Evolutionary conservation across 306 rosid species (phyloP), one percentile per base, ranked within the genome.

Genomic region (Cicer pinnatifidum): DNA sequence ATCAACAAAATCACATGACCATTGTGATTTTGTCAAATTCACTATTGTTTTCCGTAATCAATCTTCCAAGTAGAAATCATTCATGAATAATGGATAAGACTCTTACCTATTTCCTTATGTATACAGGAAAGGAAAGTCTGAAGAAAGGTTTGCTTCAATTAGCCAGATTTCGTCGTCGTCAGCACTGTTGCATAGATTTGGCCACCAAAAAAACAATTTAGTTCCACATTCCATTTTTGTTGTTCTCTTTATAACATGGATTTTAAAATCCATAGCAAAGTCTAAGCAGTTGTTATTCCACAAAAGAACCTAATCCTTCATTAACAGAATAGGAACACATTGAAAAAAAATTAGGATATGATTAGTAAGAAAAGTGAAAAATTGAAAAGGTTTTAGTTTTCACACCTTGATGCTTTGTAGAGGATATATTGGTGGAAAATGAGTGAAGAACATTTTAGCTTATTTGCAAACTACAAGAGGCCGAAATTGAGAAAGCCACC

Each of bases 131-230:
- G 78, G 87, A 61, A 76, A 81, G 37, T 86, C 97, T 17, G 67
- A 82, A 15, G 87, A 88, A 58, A 79, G 84, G 56, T 94, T 89
- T 74, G 91, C 97, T 43, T 84, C 96, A 2, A 74, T 89, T 44
- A 80, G 90, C 59, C 8, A 88, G 41, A 84, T 73, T 75, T 67
- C 86, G 51, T 74, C 95, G 13, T 67, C 86, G 51, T 74, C 95
- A 16, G 50, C 73, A 8, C 67, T 83, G 10, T 35, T 53, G 8
- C 37, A 82, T 87, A 79, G 81, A 67, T 82, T 82, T 60, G 43
- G 62, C 75, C 73, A 73, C 81, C 79, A 80, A 63, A 78, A 80
- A 63, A 78, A 73, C 40, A 73, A 85, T 35, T 74, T 84, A 28
- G 13, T 79, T 23, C 45, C 48, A 75, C 67, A 80, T 19, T 81